Base-by-base conservation (phyloP, 176 grass and related monocot species). In the Oryza glumipatula region DNA sequence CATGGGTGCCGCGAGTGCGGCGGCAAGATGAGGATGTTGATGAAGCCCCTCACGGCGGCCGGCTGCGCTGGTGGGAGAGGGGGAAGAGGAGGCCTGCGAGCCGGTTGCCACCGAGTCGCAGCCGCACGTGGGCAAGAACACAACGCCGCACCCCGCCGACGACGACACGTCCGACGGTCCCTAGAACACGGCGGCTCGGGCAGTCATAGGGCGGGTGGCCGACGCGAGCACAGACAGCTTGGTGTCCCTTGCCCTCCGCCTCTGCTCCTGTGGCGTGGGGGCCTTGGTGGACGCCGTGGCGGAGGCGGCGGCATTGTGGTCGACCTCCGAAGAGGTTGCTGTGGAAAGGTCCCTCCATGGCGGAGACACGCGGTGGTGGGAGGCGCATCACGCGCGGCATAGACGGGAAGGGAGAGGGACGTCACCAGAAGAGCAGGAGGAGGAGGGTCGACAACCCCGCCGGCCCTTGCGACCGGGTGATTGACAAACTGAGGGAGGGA, bases 171-270 rank as follows among this genome's bases (percentile, higher is more conserved):
- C 89, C 13, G 85, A 92, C 2, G 74, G 66, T 24, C 80, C 87
- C 17, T 85, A 81, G 85, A 92, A 88, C 6, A 85, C 84, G 24
- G 86, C 83, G 15, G 93, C 93, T 70, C 89, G 91, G 11, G 72
- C 87, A 10, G 93, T 72, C 30, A 94, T 85, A 26, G 96, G 96
- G 63, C 83, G 93, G 13, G 83, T 71, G n/a, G 89, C 82, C 66
- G 76, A 90, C 9, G 87, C 47, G 12, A 94, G 71, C 41, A 65
- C 93, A 7, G 85, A 78, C 2, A 92, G 68, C 80, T 94, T 91
- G 35, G 91, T 91, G 38, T 98, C 85, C 61, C 87, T 79, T 1
- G 85, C 93, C 65, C 89, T 83, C 19, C 93, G 67, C 13, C 76
- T 73, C 68, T 80, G 80, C 47, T 88, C 89, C 6, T 80, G 74